Evolutionary conservation across 352 stramenopile species (phyloP).

Genomic region (Phytophthora constricta): DNA sequence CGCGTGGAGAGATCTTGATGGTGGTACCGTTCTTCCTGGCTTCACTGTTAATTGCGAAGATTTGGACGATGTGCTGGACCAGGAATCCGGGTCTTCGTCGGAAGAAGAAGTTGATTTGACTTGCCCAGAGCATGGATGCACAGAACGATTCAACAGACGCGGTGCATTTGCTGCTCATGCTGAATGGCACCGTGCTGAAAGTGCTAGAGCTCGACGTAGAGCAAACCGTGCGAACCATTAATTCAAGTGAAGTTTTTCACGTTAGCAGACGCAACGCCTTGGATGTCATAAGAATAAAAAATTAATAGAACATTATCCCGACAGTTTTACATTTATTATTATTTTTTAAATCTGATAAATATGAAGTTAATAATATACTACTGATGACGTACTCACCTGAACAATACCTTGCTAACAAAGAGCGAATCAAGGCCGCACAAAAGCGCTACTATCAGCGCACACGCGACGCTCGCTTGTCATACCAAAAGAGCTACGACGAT

Average conservation of each 20-base stretch:
- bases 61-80: conserved; percentile 25
- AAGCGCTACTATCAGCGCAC: too few species aligned
- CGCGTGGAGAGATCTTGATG: too few species aligned
- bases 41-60: conserved; percentile 20
- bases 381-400: neutral
- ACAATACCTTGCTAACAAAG: too few species aligned
- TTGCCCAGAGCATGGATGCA: neutral
- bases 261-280: conserved; percentile 15
- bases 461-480: too few species aligned
- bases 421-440: too few species aligned
- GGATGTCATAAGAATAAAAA: conserved; percentile 15
- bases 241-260: conserved; percentile 25
- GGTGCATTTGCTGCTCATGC: conserved; percentile 2
- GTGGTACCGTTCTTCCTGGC: too few species aligned
- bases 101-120: conserved; percentile 26
- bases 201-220: conserved; percentile 23
- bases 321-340: neutral
- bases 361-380: neutral
- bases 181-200: conserved; percentile 17
- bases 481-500: neutral
- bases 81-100: conserved; percentile 28
- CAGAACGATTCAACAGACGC: conserved; percentile 5
- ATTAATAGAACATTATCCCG: neutral
- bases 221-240: conserved; percentile 21
- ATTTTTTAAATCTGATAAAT: neutral